Percentiles rank a stretch among this genome's conserved stretches.
These are phyloP conservation scores for Leccinum boreale DNA, from an alignment of 768 basidiomycete species.

Conservation along the genomic window DNA sequence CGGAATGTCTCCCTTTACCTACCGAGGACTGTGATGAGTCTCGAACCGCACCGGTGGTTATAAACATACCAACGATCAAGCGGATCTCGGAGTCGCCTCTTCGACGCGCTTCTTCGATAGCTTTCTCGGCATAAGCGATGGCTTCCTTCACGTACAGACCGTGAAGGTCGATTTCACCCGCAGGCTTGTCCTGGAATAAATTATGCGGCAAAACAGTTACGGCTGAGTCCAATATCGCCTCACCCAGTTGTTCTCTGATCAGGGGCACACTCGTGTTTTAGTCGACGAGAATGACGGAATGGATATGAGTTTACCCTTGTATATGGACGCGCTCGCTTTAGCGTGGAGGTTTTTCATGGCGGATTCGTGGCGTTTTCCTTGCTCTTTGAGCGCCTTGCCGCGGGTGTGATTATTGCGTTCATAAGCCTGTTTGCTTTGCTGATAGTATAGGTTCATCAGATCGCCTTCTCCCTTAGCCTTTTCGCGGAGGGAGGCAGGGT, in stretches of 20 bases:
- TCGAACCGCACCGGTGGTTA: background rate
- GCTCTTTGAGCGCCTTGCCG: conserved; percentile 76
- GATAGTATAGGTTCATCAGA: conserved; percentile 61
- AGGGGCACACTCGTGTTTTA: background rate
- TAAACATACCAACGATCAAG: conserved; percentile 77
- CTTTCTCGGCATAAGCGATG: conserved; percentile 65
- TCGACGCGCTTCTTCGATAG: conserved; percentile 60
- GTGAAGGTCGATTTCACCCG: conserved; percentile 83
- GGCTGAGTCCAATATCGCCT: background rate
- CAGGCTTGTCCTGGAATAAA: conserved; percentile 48
- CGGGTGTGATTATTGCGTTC: conserved; percentile 62
- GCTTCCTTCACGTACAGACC: conserved; percentile 93
- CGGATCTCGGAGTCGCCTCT: conserved; percentile 61
- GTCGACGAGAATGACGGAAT: background rate
- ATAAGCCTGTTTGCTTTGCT: conserved; percentile 73
- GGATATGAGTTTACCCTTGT: conserved; percentile 41
- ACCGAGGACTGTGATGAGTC: background rate
- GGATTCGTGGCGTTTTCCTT: conserved; percentile 73
- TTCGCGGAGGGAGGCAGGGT: conserved; percentile 65
- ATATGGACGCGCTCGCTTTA: conserved; percentile 85
- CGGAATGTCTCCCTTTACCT: conserved; percentile 90
- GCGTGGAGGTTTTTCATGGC: conserved; percentile 76
- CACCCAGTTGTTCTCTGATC: conserved; percentile 73
- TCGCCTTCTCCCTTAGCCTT: conserved; percentile 78
- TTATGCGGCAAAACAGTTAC: background rate